A percentile compares a stretch with the other conserved stretches of the same genome.
phyloP scores from a whole-genome alignment of 2,329 filamentous ascomycete species.

The Fusarium citri region DNA sequence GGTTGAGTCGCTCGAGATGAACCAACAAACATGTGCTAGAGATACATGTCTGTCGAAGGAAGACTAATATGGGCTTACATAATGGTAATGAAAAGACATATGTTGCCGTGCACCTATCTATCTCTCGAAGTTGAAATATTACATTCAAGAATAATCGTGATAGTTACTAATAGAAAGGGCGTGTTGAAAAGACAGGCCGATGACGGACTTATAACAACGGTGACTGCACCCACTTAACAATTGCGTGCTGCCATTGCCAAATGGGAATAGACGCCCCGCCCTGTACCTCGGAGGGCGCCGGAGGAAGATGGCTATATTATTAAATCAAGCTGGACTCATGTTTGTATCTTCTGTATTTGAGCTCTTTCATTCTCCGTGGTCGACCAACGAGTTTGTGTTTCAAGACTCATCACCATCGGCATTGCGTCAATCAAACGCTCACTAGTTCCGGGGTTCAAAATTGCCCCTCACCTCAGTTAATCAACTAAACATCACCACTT shows the following conservation, averaged over 20 bases:
- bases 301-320: conserved; percentile 2
- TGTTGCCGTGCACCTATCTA: conserved; percentile 12
- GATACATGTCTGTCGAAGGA: conserved; percentile 18
- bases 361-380: neutral
- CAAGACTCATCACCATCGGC: neutral
- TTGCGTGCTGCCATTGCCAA: conserved; percentile 35
- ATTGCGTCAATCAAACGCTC: neutral
- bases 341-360: neutral
- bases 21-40: conserved; percentile 8
- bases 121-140: neutral
- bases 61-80: conserved; percentile 38
- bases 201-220: conserved; percentile 30
- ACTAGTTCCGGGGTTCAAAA: neutral
- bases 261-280: conserved; percentile 24
- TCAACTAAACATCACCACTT: neutral
- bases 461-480: conserved; percentile 30
- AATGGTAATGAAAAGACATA: conserved; percentile 44
- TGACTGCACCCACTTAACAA: conserved; percentile 13
- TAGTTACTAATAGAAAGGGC: neutral
- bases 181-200: conserved; percentile 18
- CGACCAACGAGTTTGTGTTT: neutral
- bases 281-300: conserved; percentile 18
- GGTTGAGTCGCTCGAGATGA: conserved; percentile 8
- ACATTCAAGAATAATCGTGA: neutral
- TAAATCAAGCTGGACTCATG: neutral